phyloP scores from a whole-genome alignment of 83 land plant species.

The Diphasiastrum complanatum region DNA sequence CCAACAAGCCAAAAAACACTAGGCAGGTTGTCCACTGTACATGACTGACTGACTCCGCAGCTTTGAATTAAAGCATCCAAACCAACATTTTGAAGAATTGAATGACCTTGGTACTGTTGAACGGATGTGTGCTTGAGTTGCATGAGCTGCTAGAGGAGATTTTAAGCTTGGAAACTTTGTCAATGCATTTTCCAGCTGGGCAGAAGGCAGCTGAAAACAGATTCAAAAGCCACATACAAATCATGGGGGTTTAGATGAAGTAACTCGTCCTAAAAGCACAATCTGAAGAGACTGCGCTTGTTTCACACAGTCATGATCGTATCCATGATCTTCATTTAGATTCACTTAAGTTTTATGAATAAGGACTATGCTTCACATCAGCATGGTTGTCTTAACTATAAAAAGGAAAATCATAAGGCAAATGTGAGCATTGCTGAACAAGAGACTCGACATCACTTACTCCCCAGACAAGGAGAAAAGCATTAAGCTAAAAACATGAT shows the following conservation, averaged over 20 bases:
- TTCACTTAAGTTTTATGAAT: too few relatives aligned
- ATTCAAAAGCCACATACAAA: background rate
- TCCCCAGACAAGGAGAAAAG: background rate
- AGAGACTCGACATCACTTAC: constrained; percentile 1
- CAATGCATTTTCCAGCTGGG: constrained; percentile 88
- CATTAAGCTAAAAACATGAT: background rate
- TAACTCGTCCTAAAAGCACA: constrained; percentile 16
- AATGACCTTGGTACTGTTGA: constrained; percentile 88
- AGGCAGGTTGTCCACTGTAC: too few relatives aligned
- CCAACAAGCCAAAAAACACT: too few relatives aligned
- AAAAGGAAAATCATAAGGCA: too few relatives aligned
- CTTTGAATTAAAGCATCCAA: too few relatives aligned
- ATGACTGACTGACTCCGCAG: too few relatives aligned
- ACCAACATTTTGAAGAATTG: too few relatives aligned
- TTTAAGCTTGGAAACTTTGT: constrained; percentile 54
- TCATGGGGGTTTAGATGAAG: too few relatives aligned
- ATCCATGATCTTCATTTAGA: background rate
- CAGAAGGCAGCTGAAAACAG: constrained; percentile 67
- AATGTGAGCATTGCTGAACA: too few relatives aligned
- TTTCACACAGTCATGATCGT: background rate
- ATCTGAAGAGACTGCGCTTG: background rate
- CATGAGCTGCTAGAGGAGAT: constrained; percentile 66
- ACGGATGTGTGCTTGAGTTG: constrained; percentile 61
- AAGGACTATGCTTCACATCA: too few relatives aligned
- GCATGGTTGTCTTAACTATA: too few relatives aligned